These are phyloP conservation scores for Trypanosomatidae sp. DNA, from an alignment of 208 protist genomes.

Conservation along the genomic window DNA sequence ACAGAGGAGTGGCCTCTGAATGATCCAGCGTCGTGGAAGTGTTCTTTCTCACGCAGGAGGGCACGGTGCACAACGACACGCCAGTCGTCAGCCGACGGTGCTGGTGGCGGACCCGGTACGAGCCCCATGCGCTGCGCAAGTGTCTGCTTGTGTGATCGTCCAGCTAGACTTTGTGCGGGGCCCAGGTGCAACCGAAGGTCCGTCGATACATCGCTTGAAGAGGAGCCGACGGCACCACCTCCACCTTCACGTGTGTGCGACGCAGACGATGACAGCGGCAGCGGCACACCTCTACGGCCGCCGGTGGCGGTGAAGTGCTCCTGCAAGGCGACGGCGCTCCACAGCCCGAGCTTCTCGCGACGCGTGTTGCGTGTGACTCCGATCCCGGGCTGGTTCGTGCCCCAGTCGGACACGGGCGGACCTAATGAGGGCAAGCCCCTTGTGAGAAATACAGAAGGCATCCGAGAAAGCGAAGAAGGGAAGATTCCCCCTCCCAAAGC, in stretches of 20 bases:
- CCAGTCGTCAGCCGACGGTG: constrained; percentile 77
- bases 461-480: not conserved
- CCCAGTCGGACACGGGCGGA: constrained; percentile 32
- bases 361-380: constrained; percentile 18
- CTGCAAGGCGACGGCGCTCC: constrained; percentile 87
- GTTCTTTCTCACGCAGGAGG: constrained; percentile 36
- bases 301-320: constrained; percentile 72
- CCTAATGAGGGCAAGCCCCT: constrained; percentile 44
- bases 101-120: constrained; percentile 57
- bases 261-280: constrained; percentile 4
- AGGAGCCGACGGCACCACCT: not conserved
- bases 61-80: constrained; percentile 46
- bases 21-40: not conserved
- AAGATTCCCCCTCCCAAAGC: too few relatives aligned
- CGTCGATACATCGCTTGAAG: not conserved
- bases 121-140: constrained; percentile 89
- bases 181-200: constrained; percentile 25
- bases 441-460: not conserved
- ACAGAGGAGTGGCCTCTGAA: constrained; percentile 6
- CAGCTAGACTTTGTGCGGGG: constrained; percentile 10
- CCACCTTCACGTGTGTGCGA: not conserved
- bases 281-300: constrained; percentile 21
- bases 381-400: constrained; percentile 6
- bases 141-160: constrained; percentile 48
- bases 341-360: constrained; percentile 66